phyloP scores from a whole-genome alignment of 2,329 filamentous ascomycete genomes.

The Tolypocladium ovalisporum region DNA sequence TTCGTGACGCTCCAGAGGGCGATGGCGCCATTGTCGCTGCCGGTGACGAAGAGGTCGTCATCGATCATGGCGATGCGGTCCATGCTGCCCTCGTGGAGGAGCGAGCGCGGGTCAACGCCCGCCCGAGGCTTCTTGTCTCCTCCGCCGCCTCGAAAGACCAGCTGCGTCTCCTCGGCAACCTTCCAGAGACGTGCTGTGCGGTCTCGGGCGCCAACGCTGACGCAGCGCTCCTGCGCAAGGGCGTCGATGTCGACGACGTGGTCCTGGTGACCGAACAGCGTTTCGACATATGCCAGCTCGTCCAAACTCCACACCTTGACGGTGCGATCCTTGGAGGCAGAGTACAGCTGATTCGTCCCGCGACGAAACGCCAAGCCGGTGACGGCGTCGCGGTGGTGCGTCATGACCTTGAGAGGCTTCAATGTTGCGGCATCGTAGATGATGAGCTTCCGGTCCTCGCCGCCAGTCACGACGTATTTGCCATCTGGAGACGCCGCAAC shows the following conservation, averaged over 20 bases:
- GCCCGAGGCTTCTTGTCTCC: constrained; percentile 39
- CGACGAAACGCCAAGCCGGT: constrained; percentile 77
- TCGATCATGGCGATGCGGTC: constrained; percentile 87
- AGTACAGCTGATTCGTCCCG: constrained; percentile 86
- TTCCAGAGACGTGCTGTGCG: constrained; percentile 92
- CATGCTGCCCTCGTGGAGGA: constrained; percentile 72
- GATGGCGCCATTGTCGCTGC: constrained; percentile 80
- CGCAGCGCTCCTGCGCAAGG: constrained; percentile 74
- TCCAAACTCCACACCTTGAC: constrained; percentile 94
- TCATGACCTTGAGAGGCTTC: constrained; percentile 70
- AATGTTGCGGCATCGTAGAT: constrained; percentile 79
- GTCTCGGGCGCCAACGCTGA: constrained; percentile 84
- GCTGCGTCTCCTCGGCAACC: constrained; percentile 86
- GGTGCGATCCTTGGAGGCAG: constrained; percentile 79
- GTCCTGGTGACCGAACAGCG: constrained; percentile 92
- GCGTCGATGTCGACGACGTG: constrained; percentile 76
- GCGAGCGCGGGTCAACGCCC: constrained; percentile 35
- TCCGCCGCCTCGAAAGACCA: constrained; percentile 85
- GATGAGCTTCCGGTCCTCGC: constrained; percentile 72
- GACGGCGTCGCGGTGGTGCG: constrained; percentile 83
- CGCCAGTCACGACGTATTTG: constrained; percentile 83
- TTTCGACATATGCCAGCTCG: constrained; percentile 89
- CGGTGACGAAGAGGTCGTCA: constrained; percentile 82
- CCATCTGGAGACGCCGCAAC: constrained; percentile 84
- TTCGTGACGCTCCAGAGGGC: constrained; percentile 83